Conservation (phyloP, 2,329 filamentous ascomycete species). For the Aureobasidium mangrovei region DNA sequence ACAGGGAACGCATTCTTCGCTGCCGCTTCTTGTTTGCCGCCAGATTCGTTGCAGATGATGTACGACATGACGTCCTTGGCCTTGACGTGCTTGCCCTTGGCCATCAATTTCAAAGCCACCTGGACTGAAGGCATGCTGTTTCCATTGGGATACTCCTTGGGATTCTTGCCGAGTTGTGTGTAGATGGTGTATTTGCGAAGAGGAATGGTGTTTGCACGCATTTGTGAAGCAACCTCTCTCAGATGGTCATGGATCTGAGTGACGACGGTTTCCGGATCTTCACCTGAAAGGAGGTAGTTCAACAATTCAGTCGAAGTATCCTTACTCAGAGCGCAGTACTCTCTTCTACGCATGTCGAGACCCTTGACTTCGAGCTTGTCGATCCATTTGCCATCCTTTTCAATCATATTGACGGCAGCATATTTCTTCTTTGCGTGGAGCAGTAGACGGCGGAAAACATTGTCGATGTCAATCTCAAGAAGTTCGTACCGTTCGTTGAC, state of each 20-base stretch:
- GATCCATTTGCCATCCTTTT: conserved; percentile 73
- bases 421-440: conserved; percentile 99
- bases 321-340: conserved; percentile 92
- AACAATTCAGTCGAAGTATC: conserved; percentile 80
- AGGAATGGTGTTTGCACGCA: conserved; percentile 71
- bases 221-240: conserved; percentile 70
- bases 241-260: conserved; percentile 90
- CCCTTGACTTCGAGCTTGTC: conserved; percentile 98
- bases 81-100: conserved; percentile 77
- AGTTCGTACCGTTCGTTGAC: conserved; percentile 91
- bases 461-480: conserved; percentile 96
- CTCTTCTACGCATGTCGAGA: conserved; percentile 93
- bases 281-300: conserved; percentile 89
- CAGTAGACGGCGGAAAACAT: conserved; percentile 85
- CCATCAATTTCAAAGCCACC: conserved; percentile 80
- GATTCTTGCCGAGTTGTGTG: conserved; percentile 91
- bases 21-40: conserved; percentile 57
- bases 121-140: conserved; percentile 96
- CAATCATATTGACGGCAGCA: conserved; percentile 87
- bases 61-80: conserved; percentile 96
- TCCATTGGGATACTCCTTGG: conserved; percentile 86
- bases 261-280: conserved; percentile 81
- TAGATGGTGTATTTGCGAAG: conserved; percentile 91
- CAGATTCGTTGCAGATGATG: conserved; percentile 66
- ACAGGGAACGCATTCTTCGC: conserved; percentile 85